These are phyloP conservation scores for Croton laevigatus DNA, from an alignment of 441 rosid genomes.

Conservation along the genomic window DNA sequence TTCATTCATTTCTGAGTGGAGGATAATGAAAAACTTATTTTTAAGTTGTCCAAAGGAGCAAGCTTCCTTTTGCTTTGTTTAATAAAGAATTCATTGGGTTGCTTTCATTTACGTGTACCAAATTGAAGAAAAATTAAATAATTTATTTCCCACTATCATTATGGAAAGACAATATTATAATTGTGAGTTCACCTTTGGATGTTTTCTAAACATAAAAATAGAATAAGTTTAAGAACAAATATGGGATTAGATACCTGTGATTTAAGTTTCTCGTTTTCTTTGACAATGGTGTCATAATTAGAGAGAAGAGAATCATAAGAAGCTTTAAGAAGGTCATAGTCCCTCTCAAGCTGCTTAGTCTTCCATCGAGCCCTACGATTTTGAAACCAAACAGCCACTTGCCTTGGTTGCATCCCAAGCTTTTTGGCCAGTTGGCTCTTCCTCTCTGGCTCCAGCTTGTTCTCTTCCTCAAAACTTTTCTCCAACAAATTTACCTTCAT, in stretches of 20 bases:
- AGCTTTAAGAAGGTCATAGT: conserved; percentile 30
- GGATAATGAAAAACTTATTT: conserved; percentile 3
- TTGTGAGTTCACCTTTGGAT: too few species aligned
- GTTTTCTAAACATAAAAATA: too few species aligned
- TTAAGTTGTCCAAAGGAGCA: background rate
- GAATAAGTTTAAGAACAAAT: background rate
- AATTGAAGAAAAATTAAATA: background rate
- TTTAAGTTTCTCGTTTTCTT: conserved; percentile 66
- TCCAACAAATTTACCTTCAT: conserved; percentile 22
- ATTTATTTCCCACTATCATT: background rate
- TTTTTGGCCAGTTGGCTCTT: conserved; percentile 27
- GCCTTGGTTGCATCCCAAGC: conserved; percentile 30
- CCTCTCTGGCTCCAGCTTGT: conserved; percentile 30
- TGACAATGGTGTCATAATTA: conserved; percentile 50
- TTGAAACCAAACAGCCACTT: conserved; percentile 33
- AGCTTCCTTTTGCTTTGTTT: background rate
- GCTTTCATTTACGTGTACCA: background rate
- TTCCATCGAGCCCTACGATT: conserved; percentile 31
- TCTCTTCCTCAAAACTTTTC: conserved; percentile 27
- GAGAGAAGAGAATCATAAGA: conserved; percentile 57
- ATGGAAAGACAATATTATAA: too few species aligned
- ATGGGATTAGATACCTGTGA: conserved; percentile 46
- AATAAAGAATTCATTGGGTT: background rate
- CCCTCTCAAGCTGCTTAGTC: conserved; percentile 29
- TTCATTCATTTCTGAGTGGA: conserved; percentile 1